A percentile compares a stretch with the other conserved stretches of the same genome.
Evolutionary conservation across 176 grass and related monocot species (phyloP).

Genomic region (Oryza brachyantha): DNA sequence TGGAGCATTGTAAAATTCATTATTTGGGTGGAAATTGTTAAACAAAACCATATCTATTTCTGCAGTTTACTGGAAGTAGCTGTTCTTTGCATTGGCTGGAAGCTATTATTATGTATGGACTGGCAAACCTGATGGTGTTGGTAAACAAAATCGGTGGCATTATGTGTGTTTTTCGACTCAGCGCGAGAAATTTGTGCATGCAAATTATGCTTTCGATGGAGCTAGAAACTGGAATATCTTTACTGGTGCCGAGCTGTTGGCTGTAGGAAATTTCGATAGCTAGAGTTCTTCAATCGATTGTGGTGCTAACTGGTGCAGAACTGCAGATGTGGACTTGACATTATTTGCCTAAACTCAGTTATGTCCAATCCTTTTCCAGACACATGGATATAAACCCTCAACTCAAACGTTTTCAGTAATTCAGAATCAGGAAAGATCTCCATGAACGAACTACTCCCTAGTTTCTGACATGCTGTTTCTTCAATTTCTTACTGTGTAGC

Average conservation of each 20-base stretch:
- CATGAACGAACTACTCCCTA: conserved; percentile 21
- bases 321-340: neutral
- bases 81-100: neutral
- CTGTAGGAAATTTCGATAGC: neutral
- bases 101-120: neutral
- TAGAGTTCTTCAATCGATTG: neutral
- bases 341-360: too few species aligned
- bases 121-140: neutral
- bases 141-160: neutral
- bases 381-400: conserved; percentile 5
- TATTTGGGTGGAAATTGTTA: neutral
- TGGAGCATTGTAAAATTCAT: neutral
- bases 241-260: neutral
- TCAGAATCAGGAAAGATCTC: conserved; percentile 13
- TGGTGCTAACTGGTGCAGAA: neutral
- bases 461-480: conserved; percentile 47
- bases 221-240: neutral
- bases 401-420: conserved; percentile 14
- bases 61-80: neutral
- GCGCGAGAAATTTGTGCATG: neutral
- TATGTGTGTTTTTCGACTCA: neutral
- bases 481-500: conserved; percentile 73
- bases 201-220: neutral
- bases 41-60: neutral
- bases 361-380: conserved; percentile 4